Evolutionary conservation across 352 stramenopile species (phyloP).

Genomic region (Phytophthora rubi): DNA sequence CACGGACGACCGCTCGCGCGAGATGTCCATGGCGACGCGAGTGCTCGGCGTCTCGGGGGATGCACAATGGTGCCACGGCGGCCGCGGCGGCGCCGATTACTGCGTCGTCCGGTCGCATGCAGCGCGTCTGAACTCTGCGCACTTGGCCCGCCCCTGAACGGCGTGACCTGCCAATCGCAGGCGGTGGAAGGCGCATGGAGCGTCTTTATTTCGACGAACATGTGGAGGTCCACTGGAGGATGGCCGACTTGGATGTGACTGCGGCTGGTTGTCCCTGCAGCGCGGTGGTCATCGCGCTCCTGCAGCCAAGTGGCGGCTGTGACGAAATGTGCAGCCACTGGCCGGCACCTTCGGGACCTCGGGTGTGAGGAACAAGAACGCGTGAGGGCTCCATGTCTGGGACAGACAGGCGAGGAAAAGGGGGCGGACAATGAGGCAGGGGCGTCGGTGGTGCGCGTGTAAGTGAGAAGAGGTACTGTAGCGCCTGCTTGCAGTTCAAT

Average conservation of each 20-base stretch:
- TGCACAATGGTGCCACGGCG: slow-evolving; percentile 15
- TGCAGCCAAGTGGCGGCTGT: slow-evolving; percentile 16
- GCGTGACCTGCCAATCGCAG: slow-evolving; percentile 1
- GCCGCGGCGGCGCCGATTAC: slow-evolving; percentile 8
- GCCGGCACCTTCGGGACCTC: not conserved
- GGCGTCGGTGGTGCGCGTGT: not conserved
- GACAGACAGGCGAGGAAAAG: slow-evolving; percentile 13
- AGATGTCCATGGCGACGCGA: slow-evolving; percentile 39
- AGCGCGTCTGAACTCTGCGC: slow-evolving; percentile 25
- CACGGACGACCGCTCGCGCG: slow-evolving; percentile 46
- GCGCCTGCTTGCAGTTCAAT: not conserved
- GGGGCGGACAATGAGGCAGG: slow-evolving; percentile 11
- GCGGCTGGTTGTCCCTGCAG: slow-evolving; percentile 11
- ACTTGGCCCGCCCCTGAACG: slow-evolving; percentile 7
- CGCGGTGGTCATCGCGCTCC: slow-evolving; percentile 15
- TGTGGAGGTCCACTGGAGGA: no score
- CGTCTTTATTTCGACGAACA: slow-evolving; percentile 21
- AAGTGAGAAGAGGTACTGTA: no score
- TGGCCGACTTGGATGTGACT: slow-evolving; percentile 10
- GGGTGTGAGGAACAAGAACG: not conserved
- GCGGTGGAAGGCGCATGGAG: slow-evolving; percentile 16
- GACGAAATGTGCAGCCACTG: slow-evolving; percentile 11
- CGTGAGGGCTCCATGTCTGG: not conserved
- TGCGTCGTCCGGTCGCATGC: slow-evolving; percentile 28
- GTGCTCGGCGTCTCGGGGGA: slow-evolving; percentile 14